phyloP scores from a whole-genome alignment of 2,329 filamentous ascomycete species.

The Trichoderma lentiforme region DNA sequence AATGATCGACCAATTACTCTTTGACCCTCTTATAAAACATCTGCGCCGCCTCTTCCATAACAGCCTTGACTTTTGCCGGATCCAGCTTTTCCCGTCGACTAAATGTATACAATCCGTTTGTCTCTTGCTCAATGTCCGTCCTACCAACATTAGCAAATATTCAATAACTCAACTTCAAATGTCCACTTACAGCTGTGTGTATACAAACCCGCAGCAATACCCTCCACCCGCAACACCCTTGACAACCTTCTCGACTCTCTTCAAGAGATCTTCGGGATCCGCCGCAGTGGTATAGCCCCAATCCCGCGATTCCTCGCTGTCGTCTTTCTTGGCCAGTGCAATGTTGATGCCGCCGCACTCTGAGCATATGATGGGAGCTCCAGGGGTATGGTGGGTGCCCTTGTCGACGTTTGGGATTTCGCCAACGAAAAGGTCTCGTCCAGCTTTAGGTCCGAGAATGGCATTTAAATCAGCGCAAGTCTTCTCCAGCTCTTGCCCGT shows the following conservation, averaged over 20 bases:
- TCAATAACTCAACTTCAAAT: not conserved
- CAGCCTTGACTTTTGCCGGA: constrained; percentile 51
- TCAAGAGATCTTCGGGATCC: constrained; percentile 57
- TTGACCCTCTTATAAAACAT: constrained; percentile 40
- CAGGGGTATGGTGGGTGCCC: constrained; percentile 49
- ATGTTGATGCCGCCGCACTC: constrained; percentile 70
- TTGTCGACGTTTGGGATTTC: constrained; percentile 42
- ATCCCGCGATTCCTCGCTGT: constrained; percentile 44
- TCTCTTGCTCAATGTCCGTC: constrained; percentile 64
- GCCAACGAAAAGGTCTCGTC: constrained; percentile 52
- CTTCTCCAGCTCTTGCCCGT: constrained; percentile 52
- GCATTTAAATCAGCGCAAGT: constrained; percentile 52
- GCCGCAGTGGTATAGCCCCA: constrained; percentile 68
- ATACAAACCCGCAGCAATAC: constrained; percentile 60
- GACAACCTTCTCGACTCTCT: constrained; percentile 56
- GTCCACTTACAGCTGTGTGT: constrained; percentile 58
- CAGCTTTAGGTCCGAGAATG: constrained; percentile 53
- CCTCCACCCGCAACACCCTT: constrained; percentile 56
- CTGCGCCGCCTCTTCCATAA: constrained; percentile 52
- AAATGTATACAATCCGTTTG: constrained; percentile 64
- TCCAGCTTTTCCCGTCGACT: constrained; percentile 60
- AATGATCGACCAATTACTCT: not conserved
- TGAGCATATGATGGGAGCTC: constrained; percentile 61
- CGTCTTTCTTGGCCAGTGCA: constrained; percentile 38
- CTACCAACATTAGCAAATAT: constrained; percentile 25